phyloP scores from a whole-genome alignment of 306 rosid genomes.

The Corylus americana region DNA sequence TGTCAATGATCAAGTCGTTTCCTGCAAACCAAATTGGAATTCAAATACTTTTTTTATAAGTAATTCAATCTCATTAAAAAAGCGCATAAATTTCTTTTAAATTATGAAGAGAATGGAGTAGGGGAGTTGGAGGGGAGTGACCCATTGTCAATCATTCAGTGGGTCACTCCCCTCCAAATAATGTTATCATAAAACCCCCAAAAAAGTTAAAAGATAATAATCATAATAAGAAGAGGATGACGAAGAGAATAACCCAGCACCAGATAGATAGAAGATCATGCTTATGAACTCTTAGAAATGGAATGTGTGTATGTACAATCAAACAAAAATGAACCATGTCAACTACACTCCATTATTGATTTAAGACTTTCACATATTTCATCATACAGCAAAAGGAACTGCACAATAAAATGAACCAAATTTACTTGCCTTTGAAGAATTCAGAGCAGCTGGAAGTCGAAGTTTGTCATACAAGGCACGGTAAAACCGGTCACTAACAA shows the following conservation, averaged over 20 bases:
- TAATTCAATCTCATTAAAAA: too few relatives aligned
- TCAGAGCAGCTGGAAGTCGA: constrained; percentile 85
- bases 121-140: too few relatives aligned
- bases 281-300: constrained; percentile 2
- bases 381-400: neutral
- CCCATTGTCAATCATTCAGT: too few relatives aligned
- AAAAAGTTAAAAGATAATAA: neutral
- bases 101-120: too few relatives aligned
- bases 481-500: constrained; percentile 86
- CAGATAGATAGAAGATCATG: neutral
- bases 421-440: constrained; percentile 79
- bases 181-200: neutral
- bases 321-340: neutral
- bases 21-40: neutral
- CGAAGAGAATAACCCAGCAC: neutral
- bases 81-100: too few relatives aligned
- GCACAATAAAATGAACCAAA: neutral
- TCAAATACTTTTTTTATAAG: neutral
- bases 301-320: neutral
- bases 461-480: constrained; percentile 91
- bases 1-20: neutral
- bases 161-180: neutral
- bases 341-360: neutral
- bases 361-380: neutral
- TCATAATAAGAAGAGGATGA: neutral